These are phyloP conservation scores for Aspergillus funiculosus DNA, from an alignment of 495 filamentous ascomycete genomes.

Conservation along the genomic window DNA sequence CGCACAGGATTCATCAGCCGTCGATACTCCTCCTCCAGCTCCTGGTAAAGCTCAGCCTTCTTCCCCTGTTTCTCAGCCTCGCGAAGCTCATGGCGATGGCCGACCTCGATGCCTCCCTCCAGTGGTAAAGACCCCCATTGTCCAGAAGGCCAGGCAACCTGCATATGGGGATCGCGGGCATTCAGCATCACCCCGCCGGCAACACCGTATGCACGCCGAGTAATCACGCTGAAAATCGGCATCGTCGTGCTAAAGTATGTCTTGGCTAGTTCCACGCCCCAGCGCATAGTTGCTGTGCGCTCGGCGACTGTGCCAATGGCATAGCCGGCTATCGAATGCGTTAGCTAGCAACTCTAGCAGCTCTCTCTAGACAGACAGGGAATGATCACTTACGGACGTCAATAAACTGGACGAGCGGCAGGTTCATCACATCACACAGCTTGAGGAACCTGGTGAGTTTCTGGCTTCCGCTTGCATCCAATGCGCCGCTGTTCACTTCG, in stretches of 20 bases:
- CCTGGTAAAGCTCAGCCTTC: slow-evolving; percentile 45
- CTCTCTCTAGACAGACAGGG: neutral
- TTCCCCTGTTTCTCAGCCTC: slow-evolving; percentile 46
- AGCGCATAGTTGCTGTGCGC: slow-evolving; percentile 56
- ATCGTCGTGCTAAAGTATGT: slow-evolving; percentile 55
- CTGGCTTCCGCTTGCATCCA: slow-evolving; percentile 55
- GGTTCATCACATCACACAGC: slow-evolving; percentile 58
- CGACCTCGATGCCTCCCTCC: slow-evolving; percentile 58
- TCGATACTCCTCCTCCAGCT: slow-evolving; percentile 53
- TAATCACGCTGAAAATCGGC: slow-evolving; percentile 56
- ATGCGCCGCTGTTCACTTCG: slow-evolving; percentile 54
- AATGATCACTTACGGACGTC: slow-evolving; percentile 44
- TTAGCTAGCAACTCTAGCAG: neutral
- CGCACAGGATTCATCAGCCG: slow-evolving; percentile 58
- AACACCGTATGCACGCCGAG: slow-evolving; percentile 53
- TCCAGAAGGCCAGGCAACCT: slow-evolving; percentile 58
- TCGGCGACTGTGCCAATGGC: slow-evolving; percentile 58
- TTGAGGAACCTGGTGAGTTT: slow-evolving; percentile 55
- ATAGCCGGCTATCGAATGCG: slow-evolving; percentile 42
- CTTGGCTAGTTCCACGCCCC: slow-evolving; percentile 53
- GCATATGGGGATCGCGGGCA: slow-evolving; percentile 51
- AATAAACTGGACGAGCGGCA: slow-evolving; percentile 57
- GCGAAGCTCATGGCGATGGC: slow-evolving; percentile 52
- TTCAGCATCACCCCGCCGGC: slow-evolving; percentile 59
- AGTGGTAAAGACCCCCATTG: slow-evolving; percentile 56